Evolutionary conservation across 352 stramenopile species (phyloP), one percentile per base, ranked within the genome.

Genomic region (Phytophthora citricola): DNA sequence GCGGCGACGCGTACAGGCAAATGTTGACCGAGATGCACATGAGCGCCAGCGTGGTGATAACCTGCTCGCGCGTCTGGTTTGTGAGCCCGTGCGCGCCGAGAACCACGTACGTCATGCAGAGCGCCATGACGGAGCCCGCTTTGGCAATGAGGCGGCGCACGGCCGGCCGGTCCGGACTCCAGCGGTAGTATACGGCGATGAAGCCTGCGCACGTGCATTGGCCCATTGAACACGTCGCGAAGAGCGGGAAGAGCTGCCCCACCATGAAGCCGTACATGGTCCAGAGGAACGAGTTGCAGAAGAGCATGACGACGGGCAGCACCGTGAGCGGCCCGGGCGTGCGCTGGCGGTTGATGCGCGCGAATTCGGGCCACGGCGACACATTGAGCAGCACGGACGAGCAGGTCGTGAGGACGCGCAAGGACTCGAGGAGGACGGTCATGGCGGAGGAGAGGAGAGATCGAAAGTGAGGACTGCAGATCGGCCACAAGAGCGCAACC

Each of bases 231-330:
- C 71, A 81, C 0, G 66, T 79, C 12, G 52, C 63, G 40, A 84
- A 78, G 12, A 84, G 60, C 7, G 78, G 75, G 54, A 87, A 83
- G 58, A 77, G 72, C 43, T 75, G 64, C 8, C 70, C 44, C 14
- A 76, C 72, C 49, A 79, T 58, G 57, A 75, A 82, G 43, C 73
- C 78, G 61, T 87, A 87, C 32, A 84, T 71, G 48, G 52, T 73
- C 74, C 74, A 82, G 10, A 79, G 56, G 52, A 78, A 73, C n/a
- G 60, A 69, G 54, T 71, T 77, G 39, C 64, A 68, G 43, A 66
- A 78, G 40, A 84, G 69, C 59, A 74, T 73, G 32, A 81, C 52
- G 26, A 84, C 59, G 0, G 72, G 75, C 8, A 81, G 57, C 44
- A 79, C 53, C 12, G 70, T 73, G 10, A 81, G 63, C 44, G 65